These are phyloP conservation scores for Auxenochlorella pyrenoidosa DNA, from an alignment of 139 green algal genomes.

Conservation along the genomic window DNA sequence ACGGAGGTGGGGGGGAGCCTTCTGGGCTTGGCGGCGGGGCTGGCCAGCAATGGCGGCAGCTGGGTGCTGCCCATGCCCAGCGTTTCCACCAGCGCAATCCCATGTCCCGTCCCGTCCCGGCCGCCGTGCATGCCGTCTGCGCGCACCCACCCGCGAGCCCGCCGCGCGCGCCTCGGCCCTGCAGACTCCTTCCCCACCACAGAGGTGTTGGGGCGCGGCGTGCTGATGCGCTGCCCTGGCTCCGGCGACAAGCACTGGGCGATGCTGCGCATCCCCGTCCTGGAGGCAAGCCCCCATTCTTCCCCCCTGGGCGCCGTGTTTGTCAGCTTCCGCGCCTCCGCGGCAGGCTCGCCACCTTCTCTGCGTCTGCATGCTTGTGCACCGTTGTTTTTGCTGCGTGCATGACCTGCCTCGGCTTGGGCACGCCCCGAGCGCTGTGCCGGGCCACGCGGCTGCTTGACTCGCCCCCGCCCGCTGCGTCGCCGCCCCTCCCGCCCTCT, in stretches of 20 bases:
- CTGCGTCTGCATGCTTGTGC: not conserved
- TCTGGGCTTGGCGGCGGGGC: too few species aligned
- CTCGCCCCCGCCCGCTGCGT: not conserved
- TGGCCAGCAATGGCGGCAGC: too few species aligned
- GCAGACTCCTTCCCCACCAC: constrained; percentile 12
- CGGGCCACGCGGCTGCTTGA: too few species aligned
- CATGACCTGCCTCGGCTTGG: too few species aligned
- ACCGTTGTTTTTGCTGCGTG: too few species aligned
- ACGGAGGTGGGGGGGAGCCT: constrained; percentile 17
- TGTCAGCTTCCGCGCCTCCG: not conserved
- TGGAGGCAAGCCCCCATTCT: not conserved
- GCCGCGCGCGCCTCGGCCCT: not conserved
- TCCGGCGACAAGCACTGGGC: not conserved
- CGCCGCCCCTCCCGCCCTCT: not conserved
- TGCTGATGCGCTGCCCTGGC: not conserved
- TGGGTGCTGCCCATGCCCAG: too few species aligned
- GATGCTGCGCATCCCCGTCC: constrained; percentile 18
- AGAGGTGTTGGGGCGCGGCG: constrained; percentile 15
- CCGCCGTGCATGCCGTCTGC: too few species aligned
- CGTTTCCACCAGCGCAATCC: too few species aligned
- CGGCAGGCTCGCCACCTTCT: not conserved
- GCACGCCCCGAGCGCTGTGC: too few species aligned
- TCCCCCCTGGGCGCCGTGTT: too few species aligned
- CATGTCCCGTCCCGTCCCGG: too few species aligned
- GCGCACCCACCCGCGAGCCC: not conserved